Conservation (phyloP, 2,329 filamentous ascomycete genomes). For the Delphinella strobiligena region DNA sequence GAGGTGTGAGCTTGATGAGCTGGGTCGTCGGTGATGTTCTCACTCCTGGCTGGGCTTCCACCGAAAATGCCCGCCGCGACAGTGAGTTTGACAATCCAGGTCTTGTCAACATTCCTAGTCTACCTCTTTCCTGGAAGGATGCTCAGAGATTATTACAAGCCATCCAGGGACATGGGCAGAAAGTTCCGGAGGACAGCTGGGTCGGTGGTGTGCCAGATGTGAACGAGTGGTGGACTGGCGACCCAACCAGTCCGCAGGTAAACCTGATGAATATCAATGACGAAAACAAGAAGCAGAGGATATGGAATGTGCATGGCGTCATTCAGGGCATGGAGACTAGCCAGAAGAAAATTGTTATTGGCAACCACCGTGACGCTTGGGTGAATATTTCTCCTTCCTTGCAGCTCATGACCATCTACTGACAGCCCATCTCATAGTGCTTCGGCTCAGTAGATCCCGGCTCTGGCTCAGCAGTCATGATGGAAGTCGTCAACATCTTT, state of each 20-base stretch:
- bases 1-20: constrained; percentile 65
- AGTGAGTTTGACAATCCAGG: constrained; percentile 58
- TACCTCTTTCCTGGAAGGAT: constrained; percentile 83
- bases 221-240: constrained; percentile 74
- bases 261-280: constrained; percentile 79
- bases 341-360: constrained; percentile 75
- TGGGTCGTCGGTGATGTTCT: constrained; percentile 86
- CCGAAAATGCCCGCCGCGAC: constrained; percentile 52
- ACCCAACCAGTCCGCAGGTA: constrained; percentile 60
- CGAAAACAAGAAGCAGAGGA: constrained; percentile 66
- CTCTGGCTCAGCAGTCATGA: constrained; percentile 78
- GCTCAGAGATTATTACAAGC: constrained; percentile 67
- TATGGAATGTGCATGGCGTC: constrained; percentile 83
- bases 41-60: constrained; percentile 75
- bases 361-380: constrained; percentile 90
- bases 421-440: too few relatives aligned
- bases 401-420: too few relatives aligned
- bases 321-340: constrained; percentile 75
- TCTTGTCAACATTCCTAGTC: constrained; percentile 72
- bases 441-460: constrained; percentile 79
- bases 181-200: constrained; percentile 56
- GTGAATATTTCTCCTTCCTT: too few relatives aligned
- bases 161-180: constrained; percentile 61
- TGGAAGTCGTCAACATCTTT: constrained; percentile 79
- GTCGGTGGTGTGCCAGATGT: constrained; percentile 63